Conservation (phyloP, 495 filamentous ascomycete genomes). For the Daldinia vernicosa region DNA sequence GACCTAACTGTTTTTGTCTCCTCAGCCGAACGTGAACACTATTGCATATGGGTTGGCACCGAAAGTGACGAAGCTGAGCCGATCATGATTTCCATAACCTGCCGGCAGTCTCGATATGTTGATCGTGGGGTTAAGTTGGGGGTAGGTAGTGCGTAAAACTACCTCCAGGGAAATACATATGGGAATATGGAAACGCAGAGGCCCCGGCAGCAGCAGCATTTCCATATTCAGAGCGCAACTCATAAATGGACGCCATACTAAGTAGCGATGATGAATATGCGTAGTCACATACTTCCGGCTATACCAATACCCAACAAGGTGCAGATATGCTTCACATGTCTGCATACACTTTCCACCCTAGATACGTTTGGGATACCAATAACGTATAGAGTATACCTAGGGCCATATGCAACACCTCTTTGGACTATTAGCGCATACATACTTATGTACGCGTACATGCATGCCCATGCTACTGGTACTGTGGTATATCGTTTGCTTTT, state of each 20-base stretch:
- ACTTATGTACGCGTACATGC: constrained; percentile 13
- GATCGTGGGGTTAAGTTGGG: constrained; percentile 28
- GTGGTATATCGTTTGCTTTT: constrained; percentile 26
- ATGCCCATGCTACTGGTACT: constrained; percentile 30
- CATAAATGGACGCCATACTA: constrained; percentile 12
- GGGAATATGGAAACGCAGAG: not conserved
- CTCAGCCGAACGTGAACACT: constrained; percentile 3
- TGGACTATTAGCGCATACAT: constrained; percentile 19
- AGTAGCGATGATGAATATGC: constrained; percentile 25
- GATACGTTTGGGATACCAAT: not conserved
- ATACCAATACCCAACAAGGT: constrained; percentile 15
- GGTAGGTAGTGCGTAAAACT: constrained; percentile 15
- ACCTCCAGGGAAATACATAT: constrained; percentile 5
- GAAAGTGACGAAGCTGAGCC: constrained; percentile 9
- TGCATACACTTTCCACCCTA: not conserved
- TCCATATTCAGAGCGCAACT: constrained; percentile 1
- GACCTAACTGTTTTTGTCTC: constrained; percentile 7
- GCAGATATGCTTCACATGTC: constrained; percentile 14
- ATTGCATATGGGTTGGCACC: constrained; percentile 9
- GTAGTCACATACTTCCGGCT: constrained; percentile 9
- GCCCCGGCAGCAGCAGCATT: not conserved
- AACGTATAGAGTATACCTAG: constrained; percentile 1
- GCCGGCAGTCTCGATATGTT: constrained; percentile 6
- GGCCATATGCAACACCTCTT: constrained; percentile 15
- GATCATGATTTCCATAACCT: constrained; percentile 24